A percentile compares a stretch with the other conserved stretches of the same genome.
Evolutionary conservation across 139 green algal genomes (phyloP).

Genomic region (Tetraselmis chui): DNA sequence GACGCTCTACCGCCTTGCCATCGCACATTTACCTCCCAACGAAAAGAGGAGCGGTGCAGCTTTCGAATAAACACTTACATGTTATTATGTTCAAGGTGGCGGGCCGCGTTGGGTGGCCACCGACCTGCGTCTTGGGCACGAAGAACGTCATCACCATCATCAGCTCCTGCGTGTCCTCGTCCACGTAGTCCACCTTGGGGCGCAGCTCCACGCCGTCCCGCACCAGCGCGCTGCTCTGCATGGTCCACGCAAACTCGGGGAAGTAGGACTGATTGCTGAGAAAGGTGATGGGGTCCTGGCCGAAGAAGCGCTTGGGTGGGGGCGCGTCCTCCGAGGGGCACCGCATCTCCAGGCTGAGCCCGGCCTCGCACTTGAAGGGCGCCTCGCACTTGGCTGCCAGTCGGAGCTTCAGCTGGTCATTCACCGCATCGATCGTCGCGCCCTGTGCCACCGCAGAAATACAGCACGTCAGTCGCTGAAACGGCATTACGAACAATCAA

Average conservation of each 20-base stretch:
- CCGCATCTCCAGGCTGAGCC: background rate
- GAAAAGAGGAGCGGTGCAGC: too few species aligned
- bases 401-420: background rate
- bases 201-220: background rate
- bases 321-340: background rate
- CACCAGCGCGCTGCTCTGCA: background rate
- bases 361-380: background rate
- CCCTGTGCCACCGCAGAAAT: too few species aligned
- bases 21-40: too few species aligned
- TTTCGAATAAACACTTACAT: too few species aligned
- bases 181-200: background rate
- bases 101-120: background rate
- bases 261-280: background rate
- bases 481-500: too few species aligned
- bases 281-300: background rate
- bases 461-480: too few species aligned
- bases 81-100: too few species aligned
- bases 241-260: background rate
- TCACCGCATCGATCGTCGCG: background rate
- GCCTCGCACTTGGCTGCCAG: background rate
- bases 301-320: background rate
- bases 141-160: background rate
- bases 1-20: too few species aligned
- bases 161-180: background rate
- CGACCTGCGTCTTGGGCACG: background rate